Evolutionary conservation across 169 alveolate genomes (phyloP), one percentile per base, ranked within the genome.

Genomic region (Babesia caballi): DNA sequence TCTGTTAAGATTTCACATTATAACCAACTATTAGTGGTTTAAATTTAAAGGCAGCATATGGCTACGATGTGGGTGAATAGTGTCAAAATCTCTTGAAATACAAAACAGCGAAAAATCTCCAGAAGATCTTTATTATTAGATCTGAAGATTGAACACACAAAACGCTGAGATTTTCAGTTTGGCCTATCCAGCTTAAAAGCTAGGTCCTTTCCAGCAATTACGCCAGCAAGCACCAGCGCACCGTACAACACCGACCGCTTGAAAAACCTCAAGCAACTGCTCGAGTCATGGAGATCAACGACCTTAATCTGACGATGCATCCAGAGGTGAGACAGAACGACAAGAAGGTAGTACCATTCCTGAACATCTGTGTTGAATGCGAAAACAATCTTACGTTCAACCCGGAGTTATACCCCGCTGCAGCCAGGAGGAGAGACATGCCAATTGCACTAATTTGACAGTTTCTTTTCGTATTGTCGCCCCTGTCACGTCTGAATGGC

Each of bases 401-500:
- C 11, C 52, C 58, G 25, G 84, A 65, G 41, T 54, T 36, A 28
- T 80, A 80, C 35, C 88, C 88, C 30, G 82, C 66, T 0, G 71
- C 67, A n/a, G 78, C 78, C 53, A 80, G n/a, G 30, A 69, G 61
- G 23, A 54, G 44, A 4, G 88, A 59, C 68, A 80, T 80, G 4
- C 41, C 60, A 15, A 42, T 7, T 11, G 83, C 68, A 15, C 51
- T 19, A 2, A 61, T 19, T 17, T 63, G 51, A 32, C 74, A 68
- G 49, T 53, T 69, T 21, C 50, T 57, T 59, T 71, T 80, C 12
- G 88, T 80, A 3, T 46, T 44, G 33, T 67, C 85, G 21, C 83
- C 83, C 88, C 88, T 80, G 49, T 21, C 7, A 50, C 28, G 33
- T 49, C 58, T 3, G 94, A 83, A 50, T 91, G 82, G 71, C 56